Percentiles rank a stretch among this genome's conserved stretches.
phyloP scores from a whole-genome alignment of 768 basidiomycete genomes.

The Pilatotrama ljubarskyi region DNA sequence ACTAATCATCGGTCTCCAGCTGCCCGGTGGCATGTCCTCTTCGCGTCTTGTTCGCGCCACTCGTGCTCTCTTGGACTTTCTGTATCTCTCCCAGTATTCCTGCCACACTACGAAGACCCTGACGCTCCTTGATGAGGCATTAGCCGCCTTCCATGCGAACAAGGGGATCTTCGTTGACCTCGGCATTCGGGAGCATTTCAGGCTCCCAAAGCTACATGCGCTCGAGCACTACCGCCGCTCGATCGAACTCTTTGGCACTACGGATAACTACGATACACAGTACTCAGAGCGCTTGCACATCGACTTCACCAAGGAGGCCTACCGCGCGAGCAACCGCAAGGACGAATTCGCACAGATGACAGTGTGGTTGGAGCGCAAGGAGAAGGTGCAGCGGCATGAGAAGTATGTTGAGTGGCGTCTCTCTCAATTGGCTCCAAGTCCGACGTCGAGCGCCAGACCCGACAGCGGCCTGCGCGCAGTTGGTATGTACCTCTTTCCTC shows the following conservation, averaged over 20 bases:
- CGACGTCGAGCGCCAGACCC: too few species aligned
- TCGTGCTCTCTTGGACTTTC: slow-evolving; percentile 27
- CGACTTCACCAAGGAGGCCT: slow-evolving; percentile 40
- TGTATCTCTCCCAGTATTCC: slow-evolving; percentile 28
- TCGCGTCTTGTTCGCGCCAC: slow-evolving; percentile 17
- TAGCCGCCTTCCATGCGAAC: slow-evolving; percentile 24
- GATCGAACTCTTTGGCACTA: slow-evolving; percentile 21
- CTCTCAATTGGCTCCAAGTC: neutral
- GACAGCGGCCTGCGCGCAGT: neutral
- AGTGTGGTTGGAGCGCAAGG: slow-evolving; percentile 12
- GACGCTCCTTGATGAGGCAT: slow-evolving; percentile 4
- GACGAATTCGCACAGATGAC: slow-evolving; percentile 23
- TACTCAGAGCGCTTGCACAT: slow-evolving; percentile 41
- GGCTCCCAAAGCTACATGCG: slow-evolving; percentile 27
- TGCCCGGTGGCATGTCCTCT: slow-evolving; percentile 8
- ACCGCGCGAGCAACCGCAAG: slow-evolving; percentile 19
- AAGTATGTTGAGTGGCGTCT: slow-evolving; percentile 16
- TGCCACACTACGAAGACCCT: slow-evolving; percentile 22
- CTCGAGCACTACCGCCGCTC: slow-evolving; percentile 22
- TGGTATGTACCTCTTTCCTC: too few species aligned
- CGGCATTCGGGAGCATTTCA: slow-evolving; percentile 23
- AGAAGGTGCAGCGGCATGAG: slow-evolving; percentile 15
- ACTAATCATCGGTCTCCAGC: slow-evolving; percentile 21
- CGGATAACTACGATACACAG: slow-evolving; percentile 28
- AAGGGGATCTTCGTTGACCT: slow-evolving; percentile 28